phyloP scores from a whole-genome alignment of 2,329 filamentous ascomycete genomes.

The Davidsoniella neocaledoniae region DNA sequence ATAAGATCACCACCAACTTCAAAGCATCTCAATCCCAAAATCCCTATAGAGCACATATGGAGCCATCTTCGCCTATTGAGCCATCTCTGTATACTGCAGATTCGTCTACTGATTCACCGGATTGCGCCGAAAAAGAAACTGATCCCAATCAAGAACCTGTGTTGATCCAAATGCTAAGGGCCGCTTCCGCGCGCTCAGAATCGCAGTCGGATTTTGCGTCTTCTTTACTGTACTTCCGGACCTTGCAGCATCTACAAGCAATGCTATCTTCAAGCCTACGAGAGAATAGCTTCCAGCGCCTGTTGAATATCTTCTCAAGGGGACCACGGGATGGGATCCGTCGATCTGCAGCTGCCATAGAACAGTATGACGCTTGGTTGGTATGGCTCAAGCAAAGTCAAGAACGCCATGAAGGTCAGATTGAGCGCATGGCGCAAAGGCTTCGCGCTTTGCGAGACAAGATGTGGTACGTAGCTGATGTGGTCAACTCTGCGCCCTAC shows the following conservation, averaged over 20 bases:
- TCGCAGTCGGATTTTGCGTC: slow-evolving; percentile 69
- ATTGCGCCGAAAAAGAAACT: slow-evolving; percentile 9
- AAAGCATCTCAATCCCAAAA: slow-evolving; percentile 22
- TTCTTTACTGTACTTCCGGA: slow-evolving; percentile 73
- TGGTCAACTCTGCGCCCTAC: slow-evolving; percentile 76
- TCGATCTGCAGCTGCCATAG: slow-evolving; percentile 53
- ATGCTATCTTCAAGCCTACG: slow-evolving; percentile 44
- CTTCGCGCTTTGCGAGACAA: slow-evolving; percentile 72
- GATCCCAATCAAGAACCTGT: slow-evolving; percentile 26
- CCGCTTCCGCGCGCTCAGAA: slow-evolving; percentile 60
- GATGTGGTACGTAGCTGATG: slow-evolving; percentile 97
- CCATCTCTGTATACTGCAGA: background rate
- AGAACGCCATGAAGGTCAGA: slow-evolving; percentile 55
- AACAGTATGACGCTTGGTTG: slow-evolving; percentile 67
- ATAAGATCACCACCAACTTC: slow-evolving; percentile 30
- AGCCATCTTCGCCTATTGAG: background rate
- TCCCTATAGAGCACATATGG: slow-evolving; percentile 30
- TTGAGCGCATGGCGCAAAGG: slow-evolving; percentile 58
- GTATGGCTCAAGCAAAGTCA: slow-evolving; percentile 72
- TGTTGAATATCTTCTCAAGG: slow-evolving; percentile 58
- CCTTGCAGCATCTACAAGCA: slow-evolving; percentile 54
- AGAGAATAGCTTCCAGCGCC: slow-evolving; percentile 50
- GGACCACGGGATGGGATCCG: slow-evolving; percentile 54
- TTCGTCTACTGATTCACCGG: too few relatives aligned
- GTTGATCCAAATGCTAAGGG: slow-evolving; percentile 56